A percentile compares a stretch with the other conserved stretches of the same genome.
Conservation (phyloP, 2,329 filamentous ascomycete species). For the Ophiocordyceps camponoti-saundersi region DNA sequence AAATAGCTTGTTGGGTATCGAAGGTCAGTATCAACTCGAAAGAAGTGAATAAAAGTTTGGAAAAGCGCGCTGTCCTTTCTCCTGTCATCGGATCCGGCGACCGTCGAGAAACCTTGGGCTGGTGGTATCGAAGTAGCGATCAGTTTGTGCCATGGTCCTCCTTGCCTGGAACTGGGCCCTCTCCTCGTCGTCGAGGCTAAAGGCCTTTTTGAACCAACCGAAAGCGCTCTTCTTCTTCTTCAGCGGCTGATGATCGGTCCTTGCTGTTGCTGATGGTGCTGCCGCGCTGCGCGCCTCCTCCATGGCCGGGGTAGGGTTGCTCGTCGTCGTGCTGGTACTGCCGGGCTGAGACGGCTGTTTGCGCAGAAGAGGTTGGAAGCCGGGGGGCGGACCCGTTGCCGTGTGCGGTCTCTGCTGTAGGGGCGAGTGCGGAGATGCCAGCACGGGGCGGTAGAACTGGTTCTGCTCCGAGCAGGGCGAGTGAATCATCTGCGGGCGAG, state of each 20-base stretch:
- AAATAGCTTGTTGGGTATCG: background rate
- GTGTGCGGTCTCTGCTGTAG: slow-evolving; percentile 43
- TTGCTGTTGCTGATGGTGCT: slow-evolving; percentile 7
- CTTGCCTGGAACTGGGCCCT: slow-evolving; percentile 40
- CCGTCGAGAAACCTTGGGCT: slow-evolving; percentile 40
- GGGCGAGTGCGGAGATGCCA: slow-evolving; percentile 45
- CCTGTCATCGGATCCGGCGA: slow-evolving; percentile 21
- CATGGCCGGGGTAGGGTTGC: slow-evolving; percentile 9
- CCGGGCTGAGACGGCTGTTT: slow-evolving; percentile 36
- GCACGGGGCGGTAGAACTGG: slow-evolving; percentile 44
- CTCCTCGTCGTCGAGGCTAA: slow-evolving; percentile 47
- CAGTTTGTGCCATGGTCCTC: slow-evolving; percentile 25
- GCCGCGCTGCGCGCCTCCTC: slow-evolving; percentile 6
- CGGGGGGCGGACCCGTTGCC: slow-evolving; percentile 18
- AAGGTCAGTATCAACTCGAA: background rate
- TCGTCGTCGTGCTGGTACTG: slow-evolving; percentile 32
- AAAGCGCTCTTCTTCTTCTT: slow-evolving; percentile 54
- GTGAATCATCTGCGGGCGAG: slow-evolving; percentile 9
- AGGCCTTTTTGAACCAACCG: slow-evolving; percentile 53
- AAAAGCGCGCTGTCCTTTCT: background rate
- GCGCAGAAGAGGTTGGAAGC: slow-evolving; percentile 13
- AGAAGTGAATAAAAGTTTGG: background rate
- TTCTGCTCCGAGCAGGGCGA: slow-evolving; percentile 19
- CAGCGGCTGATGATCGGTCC: slow-evolving; percentile 19
- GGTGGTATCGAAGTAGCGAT: slow-evolving; percentile 31